Base-by-base conservation (phyloP, 345 rosid genomes). In the Pistacia atlantica region DNA sequence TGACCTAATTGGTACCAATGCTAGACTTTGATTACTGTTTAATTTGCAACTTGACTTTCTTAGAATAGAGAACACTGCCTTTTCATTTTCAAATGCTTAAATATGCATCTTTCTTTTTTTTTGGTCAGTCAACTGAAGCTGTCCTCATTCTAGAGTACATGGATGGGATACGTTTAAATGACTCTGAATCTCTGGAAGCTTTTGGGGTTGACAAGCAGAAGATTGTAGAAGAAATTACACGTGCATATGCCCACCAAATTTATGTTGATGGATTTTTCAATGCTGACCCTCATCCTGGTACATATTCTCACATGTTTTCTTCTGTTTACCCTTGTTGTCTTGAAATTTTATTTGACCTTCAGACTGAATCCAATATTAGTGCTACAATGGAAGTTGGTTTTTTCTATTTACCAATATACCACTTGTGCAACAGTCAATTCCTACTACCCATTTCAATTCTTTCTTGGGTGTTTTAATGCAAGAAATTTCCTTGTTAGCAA, bases 271-370 rank as follows among this genome's bases (percentile, higher is more conserved):
- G 98, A 16, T 92, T 93, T 84, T 95, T 95, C 75, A 95, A 95
- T 77, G 99, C 97, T 1, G 99, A 95, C 79, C 99, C 99, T 74
- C 99, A 93, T 89, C 97, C 99, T 31, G 98, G 99, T 95, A 83
- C 74, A 67, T 42, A 8, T 42, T 42, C 46, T 42, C 8, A 42
- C 8, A 8, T 55, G 38, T 35, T 3, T n/a, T 67, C 25, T 48
- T 52, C 37, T 54, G 56, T 55, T 73, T 9, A 38, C n/a, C 56
- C 33, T 33, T 63, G 6, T 33, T 42, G 51, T 74, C 2, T 55
- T 38, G 60, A 14, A 20, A 65, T n/a, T 2, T 28, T 8, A 0
- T 74, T 38, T 65, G 52, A 11, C 20, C 18, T 62, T 51, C 31
- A 68, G 25, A 35, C 37, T 64, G 67, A 46, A 20, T 72, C 16